Conservation (phyloP, 495 filamentous ascomycete genomes). For the Penicillium tannophilum region DNA sequence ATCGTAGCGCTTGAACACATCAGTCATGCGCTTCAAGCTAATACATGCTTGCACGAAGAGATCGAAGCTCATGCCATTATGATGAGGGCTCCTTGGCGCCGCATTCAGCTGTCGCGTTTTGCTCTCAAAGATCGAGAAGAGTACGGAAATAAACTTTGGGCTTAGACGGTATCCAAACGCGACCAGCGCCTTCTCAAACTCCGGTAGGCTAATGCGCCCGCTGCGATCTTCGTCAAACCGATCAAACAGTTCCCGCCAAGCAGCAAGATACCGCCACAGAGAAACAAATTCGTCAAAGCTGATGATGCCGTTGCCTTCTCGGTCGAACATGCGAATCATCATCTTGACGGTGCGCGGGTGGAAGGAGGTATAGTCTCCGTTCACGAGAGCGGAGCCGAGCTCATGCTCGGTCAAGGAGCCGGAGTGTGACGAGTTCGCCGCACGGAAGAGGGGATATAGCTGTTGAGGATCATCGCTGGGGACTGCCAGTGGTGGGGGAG, state of each 20-base stretch:
- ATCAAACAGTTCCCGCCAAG: conserved; percentile 93
- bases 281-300: conserved; percentile 94
- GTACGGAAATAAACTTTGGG: conserved; percentile 73
- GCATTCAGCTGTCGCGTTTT: conserved; percentile 39
- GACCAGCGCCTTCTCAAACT: conserved; percentile 88
- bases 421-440: conserved; percentile 81
- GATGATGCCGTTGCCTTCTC: conserved; percentile 81
- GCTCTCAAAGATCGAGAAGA: conserved; percentile 72
- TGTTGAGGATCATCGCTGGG: conserved; percentile 62
- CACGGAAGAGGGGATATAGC: conserved; percentile 83
- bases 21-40: conserved; percentile 94
- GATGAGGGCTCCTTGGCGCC: conserved; percentile 33
- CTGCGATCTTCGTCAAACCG: conserved; percentile 88
- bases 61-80: conserved; percentile 86
- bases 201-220: conserved; percentile 81
- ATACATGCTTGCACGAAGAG: conserved; percentile 98
- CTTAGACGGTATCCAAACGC: conserved; percentile 95
- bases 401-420: conserved; percentile 86
- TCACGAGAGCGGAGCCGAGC: conserved; percentile 89
- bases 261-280: conserved; percentile 91
- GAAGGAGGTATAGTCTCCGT: conserved; percentile 92
- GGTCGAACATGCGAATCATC: conserved; percentile 99
- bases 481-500: conserved; percentile 60
- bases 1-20: conserved; percentile 99
- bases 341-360: conserved; percentile 95